phyloP scores from a whole-genome alignment of 2,329 filamentous ascomycete genomes.

The Colletotrichum orchidophilum region DNA sequence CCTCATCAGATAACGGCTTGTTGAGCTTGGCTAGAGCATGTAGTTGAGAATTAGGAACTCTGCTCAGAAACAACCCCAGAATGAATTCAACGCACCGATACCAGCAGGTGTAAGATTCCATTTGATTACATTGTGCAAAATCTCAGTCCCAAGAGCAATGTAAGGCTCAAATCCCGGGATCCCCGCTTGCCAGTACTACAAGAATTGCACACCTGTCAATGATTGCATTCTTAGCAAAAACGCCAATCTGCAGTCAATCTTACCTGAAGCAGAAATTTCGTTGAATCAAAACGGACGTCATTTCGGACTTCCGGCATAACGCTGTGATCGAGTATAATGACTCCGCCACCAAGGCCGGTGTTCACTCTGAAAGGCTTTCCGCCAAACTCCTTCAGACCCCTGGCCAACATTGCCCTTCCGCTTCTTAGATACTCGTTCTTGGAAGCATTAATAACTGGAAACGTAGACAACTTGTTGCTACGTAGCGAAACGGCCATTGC shows the following conservation, averaged over 20 bases:
- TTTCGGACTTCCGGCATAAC: constrained; percentile 19
- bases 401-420: neutral
- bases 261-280: constrained; percentile 17
- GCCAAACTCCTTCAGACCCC: neutral
- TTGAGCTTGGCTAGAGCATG: constrained; percentile 8
- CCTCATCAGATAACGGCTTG: constrained; percentile 9
- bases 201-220: neutral
- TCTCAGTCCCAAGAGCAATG: constrained; percentile 15
- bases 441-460: constrained; percentile 12
- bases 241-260: neutral
- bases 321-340: constrained; percentile 5
- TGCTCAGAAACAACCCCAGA: too few species aligned
- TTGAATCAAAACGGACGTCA: constrained; percentile 18
- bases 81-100: neutral
- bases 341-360: constrained; percentile 15
- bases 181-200: constrained; percentile 25
- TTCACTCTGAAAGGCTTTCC: constrained; percentile 20
- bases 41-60: neutral
- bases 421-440: constrained; percentile 15
- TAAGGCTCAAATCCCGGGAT: constrained; percentile 18
- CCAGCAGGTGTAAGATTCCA: constrained; percentile 19
- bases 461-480: neutral
- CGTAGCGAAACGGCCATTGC: neutral
- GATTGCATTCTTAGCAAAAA: neutral
- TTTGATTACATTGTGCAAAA: constrained; percentile 26